A percentile compares a stretch with the other conserved stretches of the same genome.
Conservation (phyloP, 352 stramenopile species). For the Pythium grandisporangium region DNA sequence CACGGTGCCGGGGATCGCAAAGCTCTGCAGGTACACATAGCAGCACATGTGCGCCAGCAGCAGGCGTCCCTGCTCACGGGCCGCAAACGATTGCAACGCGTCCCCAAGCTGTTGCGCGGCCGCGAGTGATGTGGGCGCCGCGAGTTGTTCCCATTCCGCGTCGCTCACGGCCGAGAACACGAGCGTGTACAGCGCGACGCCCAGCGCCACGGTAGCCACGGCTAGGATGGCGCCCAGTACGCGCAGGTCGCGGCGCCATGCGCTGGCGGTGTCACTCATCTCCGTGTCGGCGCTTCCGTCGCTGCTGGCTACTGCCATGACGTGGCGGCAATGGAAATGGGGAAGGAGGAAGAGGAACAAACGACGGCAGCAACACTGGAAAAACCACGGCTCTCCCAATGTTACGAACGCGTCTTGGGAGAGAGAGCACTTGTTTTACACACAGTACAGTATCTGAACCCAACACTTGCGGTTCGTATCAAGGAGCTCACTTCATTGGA, state of each 20-base stretch:
- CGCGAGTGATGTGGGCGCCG: constrained; percentile 48
- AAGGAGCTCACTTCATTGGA: too few species aligned
- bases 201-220: constrained; percentile 20
- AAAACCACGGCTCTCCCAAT: too few species aligned
- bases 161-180: constrained; percentile 43
- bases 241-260: constrained; percentile 44
- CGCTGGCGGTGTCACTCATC: constrained; percentile 1
- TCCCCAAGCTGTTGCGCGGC: constrained; percentile 55
- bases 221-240: constrained; percentile 35
- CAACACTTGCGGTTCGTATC: too few species aligned
- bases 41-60: constrained; percentile 60
- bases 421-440: too few species aligned
- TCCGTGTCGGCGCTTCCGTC: too few species aligned
- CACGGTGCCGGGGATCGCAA: constrained; percentile 68
- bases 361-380: too few species aligned
- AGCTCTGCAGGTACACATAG: constrained; percentile 76
- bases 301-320: too few species aligned
- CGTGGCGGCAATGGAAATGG: too few species aligned
- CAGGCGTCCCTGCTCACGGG: constrained; percentile 22
- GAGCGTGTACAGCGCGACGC: constrained; percentile 34
- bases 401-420: too few species aligned
- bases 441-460: too few species aligned
- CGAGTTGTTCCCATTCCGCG: constrained; percentile 40
- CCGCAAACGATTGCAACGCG: constrained; percentile 43
- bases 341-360: too few species aligned